Conservation (phyloP, 768 basidiomycete species). For the Pleurotus cornucopiae region DNA sequence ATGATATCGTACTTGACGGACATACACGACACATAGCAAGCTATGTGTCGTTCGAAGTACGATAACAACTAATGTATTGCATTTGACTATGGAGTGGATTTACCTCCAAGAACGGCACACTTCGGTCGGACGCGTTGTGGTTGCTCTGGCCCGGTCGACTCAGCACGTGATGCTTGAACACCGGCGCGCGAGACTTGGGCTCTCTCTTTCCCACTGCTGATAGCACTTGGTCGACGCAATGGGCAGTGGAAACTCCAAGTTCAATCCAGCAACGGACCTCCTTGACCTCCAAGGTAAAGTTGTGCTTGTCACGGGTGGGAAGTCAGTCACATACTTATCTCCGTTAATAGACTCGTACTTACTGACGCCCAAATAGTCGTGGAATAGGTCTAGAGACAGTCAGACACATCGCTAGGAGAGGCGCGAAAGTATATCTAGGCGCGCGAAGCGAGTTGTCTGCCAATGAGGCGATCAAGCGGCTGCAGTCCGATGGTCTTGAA, state of each 20-base stretch:
- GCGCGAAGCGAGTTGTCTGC: constrained; percentile 45
- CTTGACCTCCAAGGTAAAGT: constrained; percentile 46
- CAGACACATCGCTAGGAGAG: constrained; percentile 43
- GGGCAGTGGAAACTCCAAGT: constrained; percentile 19
- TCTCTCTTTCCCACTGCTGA: too few species aligned
- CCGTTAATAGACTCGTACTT: not conserved
- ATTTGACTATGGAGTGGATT: too few species aligned
- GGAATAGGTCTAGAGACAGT: constrained; percentile 45
- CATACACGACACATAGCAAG: too few species aligned
- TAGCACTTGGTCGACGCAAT: not conserved
- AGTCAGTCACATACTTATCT: constrained; percentile 29
- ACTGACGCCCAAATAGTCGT: constrained; percentile 11
- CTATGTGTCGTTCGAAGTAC: too few species aligned
- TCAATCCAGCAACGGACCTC: constrained; percentile 35
- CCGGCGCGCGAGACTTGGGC: too few species aligned
- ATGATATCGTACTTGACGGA: too few species aligned
- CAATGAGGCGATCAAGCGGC: constrained; percentile 39
- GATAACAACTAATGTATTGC: too few species aligned
- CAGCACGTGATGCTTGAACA: too few species aligned
- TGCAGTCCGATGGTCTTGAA: constrained; percentile 39
- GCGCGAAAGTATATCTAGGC: constrained; percentile 59
- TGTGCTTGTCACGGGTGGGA: constrained; percentile 54
- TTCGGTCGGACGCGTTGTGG: not conserved
- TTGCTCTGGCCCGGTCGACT: too few species aligned
- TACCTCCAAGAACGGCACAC: too few species aligned